These are phyloP conservation scores for Begonia masoniana DNA, from an alignment of 306 rosid genomes.

Conservation along the genomic window DNA sequence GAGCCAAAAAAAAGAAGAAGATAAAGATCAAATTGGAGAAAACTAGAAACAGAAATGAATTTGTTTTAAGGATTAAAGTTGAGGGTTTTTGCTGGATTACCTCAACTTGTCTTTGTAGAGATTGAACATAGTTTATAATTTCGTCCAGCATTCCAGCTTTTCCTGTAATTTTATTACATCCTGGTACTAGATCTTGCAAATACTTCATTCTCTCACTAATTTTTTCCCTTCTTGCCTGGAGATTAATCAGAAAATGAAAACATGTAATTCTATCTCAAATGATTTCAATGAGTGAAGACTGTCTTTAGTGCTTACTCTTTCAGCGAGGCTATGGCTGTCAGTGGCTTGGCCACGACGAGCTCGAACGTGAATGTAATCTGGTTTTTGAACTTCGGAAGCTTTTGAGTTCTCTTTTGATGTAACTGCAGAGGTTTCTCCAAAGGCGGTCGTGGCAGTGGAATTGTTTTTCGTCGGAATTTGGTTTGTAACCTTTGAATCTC, in stretches of 20 bases:
- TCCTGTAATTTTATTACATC: constrained; percentile 87
- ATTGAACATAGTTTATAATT: constrained; percentile 87
- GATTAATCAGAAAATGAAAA: neutral
- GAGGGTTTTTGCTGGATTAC: constrained; percentile 10
- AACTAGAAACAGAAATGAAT: no score
- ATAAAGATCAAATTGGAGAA: no score
- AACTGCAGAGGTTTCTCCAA: constrained; percentile 38
- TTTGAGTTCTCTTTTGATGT: constrained; percentile 64
- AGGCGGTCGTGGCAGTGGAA: constrained; percentile 10
- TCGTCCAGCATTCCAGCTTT: constrained; percentile 99
- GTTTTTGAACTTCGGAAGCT: constrained; percentile 65
- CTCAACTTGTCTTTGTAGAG: constrained; percentile 87
- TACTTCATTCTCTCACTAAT: constrained; percentile 95
- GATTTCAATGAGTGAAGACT: neutral
- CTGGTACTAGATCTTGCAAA: constrained; percentile 93
- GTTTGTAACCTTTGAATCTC: constrained; percentile 49
- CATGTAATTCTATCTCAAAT: neutral
- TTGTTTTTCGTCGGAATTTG: constrained; percentile 27
- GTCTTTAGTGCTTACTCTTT: constrained; percentile 42
- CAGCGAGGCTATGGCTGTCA: constrained; percentile 93
- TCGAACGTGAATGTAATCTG: constrained; percentile 83
- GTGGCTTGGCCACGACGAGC: constrained; percentile 97
- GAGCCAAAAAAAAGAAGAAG: neutral
- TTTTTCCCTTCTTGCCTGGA: constrained; percentile 87
- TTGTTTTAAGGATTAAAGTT: no score